phyloP scores from a whole-genome alignment of 2,329 filamentous ascomycete species.

The Plenodomus tracheiphilus region DNA sequence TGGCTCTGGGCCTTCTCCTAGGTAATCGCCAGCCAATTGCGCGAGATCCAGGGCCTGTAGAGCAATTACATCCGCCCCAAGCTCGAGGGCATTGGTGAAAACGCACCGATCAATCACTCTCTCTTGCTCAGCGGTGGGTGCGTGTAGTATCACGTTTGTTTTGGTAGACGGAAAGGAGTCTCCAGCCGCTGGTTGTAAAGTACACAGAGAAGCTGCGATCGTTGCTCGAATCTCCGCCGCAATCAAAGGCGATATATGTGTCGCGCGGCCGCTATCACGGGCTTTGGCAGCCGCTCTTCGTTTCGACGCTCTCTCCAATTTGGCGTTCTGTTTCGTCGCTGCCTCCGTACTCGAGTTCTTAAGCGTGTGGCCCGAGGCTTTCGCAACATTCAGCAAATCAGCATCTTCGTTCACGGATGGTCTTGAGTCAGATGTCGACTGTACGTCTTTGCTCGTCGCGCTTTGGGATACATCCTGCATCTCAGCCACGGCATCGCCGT shows the following conservation, averaged over 20 bases:
- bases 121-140: conserved; percentile 60
- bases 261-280: conserved; percentile 11
- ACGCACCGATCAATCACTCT: conserved; percentile 64
- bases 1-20: conserved; percentile 64
- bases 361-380: too few relatives aligned
- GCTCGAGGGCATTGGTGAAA: conserved; percentile 62
- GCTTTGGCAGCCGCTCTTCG: conserved; percentile 6
- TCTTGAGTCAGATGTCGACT: neutral
- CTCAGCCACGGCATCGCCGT: conserved; percentile 5
- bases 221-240: conserved; percentile 54
- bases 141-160: conserved; percentile 62
- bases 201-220: conserved; percentile 54
- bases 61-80: conserved; percentile 68
- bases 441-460: neutral
- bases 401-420: neutral
- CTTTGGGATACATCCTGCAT: too few relatives aligned
- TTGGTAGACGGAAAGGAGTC: conserved; percentile 54
- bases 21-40: conserved; percentile 68
- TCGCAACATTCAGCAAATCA: neutral
- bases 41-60: conserved; percentile 72
- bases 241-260: conserved; percentile 30
- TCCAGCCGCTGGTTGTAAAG: conserved; percentile 41
- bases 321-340: conserved; percentile 16
- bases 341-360: conserved; percentile 4
- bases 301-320: conserved; percentile 3